Base-by-base conservation (phyloP, 257 asterid genomes). In the Solanum chmielewskii region DNA sequence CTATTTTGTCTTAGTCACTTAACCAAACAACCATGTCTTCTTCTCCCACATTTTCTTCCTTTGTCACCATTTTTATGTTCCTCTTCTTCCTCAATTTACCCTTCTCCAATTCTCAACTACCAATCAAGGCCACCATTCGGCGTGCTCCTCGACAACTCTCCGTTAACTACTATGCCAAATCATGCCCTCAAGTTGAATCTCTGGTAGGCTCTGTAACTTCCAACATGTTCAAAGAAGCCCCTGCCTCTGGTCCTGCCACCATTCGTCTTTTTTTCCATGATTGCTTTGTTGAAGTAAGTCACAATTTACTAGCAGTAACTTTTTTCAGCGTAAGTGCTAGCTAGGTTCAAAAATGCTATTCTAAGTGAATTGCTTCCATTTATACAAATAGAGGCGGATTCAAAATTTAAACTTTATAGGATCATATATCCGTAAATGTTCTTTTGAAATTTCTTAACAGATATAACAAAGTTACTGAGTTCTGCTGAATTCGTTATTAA, bases 221-320 rank as follows among this genome's bases (percentile, higher is more conserved):
- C 2, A 93, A 89, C 77, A 98, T 89, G 92, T 95, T 94, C 90
- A 93, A 89, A 70, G 96, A 92, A 9, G 91, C 92, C 0, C 98
- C 99, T 9, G 90, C 95, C 68, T 93, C 98, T 5, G 98, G 91
- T 13, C 99, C 99, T 18, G 99, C 98, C 86, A 95, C 99, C 89
- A 94, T 97, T 80, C 98, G 99, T 69, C 99, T 97, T 88, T 95
- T 97, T 94, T 97, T 97, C 93, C 99, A 97, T 77, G 99, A 97
- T 87, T 97, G 99, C 90, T 95, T 97, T 66, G 98, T 97, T 45
- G 94, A 93, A 84, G 94, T 92, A 91, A 87, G 77, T 31, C 56
- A 31, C 9, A 49, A 75, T 20, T 74, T 44, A 60, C 59, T 11
- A 8, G 6, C n/a, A 75, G 33, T 21, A 39, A 6, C 21, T 64